Conservation (phyloP, 2,329 filamentous ascomycete genomes). For the Lachnellula occidentalis region DNA sequence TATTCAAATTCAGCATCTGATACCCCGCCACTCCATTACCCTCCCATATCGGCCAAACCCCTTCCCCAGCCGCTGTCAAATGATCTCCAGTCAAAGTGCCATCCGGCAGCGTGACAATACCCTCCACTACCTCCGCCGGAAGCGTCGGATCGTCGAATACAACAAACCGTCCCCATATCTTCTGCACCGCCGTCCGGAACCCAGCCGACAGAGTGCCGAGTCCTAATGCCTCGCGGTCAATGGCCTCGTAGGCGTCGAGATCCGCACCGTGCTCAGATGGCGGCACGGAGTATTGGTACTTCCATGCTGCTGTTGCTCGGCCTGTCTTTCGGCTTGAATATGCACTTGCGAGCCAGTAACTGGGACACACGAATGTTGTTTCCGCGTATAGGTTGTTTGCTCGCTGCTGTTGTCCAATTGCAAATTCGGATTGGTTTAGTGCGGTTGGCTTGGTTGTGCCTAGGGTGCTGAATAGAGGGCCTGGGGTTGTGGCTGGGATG, state of each 20-base stretch:
- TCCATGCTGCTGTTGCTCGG: conserved; percentile 28
- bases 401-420: conserved; percentile 44
- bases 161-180: conserved; percentile 5
- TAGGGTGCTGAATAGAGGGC: conserved; percentile 29
- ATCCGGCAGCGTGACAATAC: conserved; percentile 5
- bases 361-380: conserved; percentile 47
- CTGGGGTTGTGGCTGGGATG: not conserved
- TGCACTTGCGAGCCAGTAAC: conserved; percentile 46
- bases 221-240: conserved; percentile 1
- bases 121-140: not conserved
- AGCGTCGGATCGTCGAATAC: not conserved
- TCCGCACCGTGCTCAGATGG: conserved; percentile 34
- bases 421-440: conserved; percentile 38
- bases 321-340: conserved; percentile 31
- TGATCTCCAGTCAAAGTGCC: not conserved
- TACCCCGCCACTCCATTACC: not conserved
- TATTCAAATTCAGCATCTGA: conserved; percentile 11
- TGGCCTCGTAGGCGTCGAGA: conserved; percentile 27
- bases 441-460: conserved; percentile 35
- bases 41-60: not conserved
- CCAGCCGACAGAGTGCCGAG: conserved; percentile 10
- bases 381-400: conserved; percentile 47
- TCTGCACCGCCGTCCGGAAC: conserved; percentile 5
- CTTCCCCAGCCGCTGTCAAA: not conserved
- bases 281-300: conserved; percentile 40